Conservation (phyloP, 2,329 filamentous ascomycete species). For the Penicillium paneum region DNA sequence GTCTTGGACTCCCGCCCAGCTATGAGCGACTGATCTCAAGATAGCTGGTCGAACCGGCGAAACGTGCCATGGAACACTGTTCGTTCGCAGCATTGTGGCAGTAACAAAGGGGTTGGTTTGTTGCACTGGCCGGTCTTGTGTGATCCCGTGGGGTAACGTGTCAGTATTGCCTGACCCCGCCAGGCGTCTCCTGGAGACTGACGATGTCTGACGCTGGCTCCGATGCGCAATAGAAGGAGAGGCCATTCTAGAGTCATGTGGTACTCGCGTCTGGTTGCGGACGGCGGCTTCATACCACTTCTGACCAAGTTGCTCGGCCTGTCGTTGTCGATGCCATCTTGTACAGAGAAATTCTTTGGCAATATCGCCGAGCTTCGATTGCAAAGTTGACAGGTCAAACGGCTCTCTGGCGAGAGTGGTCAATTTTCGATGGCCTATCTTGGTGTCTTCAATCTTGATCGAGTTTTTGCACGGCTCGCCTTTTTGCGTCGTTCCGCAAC, state of each 20-base stretch:
- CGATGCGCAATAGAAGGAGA: not conserved
- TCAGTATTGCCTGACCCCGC: not conserved
- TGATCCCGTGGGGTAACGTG: not conserved
- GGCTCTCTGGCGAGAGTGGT: not conserved
- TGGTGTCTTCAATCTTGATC: not conserved
- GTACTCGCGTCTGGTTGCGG: not conserved
- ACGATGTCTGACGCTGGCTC: not conserved
- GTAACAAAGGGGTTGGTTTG: not conserved
- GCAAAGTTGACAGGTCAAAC: not conserved
- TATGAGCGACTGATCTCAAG: not conserved
- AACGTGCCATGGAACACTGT: not conserved
- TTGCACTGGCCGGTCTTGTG: not conserved
- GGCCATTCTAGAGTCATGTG: not conserved
- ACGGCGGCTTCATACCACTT: constrained; percentile 1
- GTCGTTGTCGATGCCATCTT: not conserved
- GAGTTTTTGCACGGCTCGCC: not conserved
- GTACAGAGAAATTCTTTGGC: not conserved
- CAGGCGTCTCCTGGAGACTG: not conserved
- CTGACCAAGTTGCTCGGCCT: constrained; percentile 1
- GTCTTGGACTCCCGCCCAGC: not conserved
- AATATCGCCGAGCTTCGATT: not conserved
- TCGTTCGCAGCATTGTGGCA: not conserved
- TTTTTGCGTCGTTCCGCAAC: not conserved
- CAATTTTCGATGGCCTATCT: not conserved
- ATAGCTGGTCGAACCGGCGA: not conserved